These are phyloP conservation scores for Allium fistulosum DNA, from an alignment of 106 monocot species.

Conservation along the genomic window DNA sequence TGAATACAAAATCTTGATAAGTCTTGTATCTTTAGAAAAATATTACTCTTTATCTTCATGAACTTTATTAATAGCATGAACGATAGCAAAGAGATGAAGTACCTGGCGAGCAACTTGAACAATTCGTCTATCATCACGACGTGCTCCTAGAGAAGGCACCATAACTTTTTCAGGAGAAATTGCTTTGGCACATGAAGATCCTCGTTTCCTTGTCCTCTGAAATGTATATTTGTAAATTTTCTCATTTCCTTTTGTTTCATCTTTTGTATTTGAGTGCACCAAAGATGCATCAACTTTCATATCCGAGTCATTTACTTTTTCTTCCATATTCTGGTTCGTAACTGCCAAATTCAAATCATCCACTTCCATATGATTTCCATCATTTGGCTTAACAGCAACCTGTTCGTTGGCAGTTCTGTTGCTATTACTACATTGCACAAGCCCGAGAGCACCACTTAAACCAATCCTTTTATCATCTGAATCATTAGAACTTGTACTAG, in stretches of 20 bases:
- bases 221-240: slow-evolving; percentile 25
- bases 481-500: neutral
- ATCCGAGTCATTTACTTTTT: neutral
- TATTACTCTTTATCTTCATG: too few species aligned
- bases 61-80: neutral
- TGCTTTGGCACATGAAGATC: slow-evolving; percentile 10
- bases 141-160: slow-evolving; percentile 6
- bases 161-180: neutral
- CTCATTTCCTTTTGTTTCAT: slow-evolving; percentile 12
- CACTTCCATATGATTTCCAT: neutral
- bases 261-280: neutral
- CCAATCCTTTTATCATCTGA: neutral
- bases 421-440: slow-evolving; percentile 1
- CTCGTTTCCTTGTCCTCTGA: slow-evolving; percentile 24
- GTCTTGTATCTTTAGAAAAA: neutral
- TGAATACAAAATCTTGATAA: neutral
- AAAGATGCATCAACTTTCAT: neutral
- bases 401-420: neutral
- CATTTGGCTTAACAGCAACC: neutral
- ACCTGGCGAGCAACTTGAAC: slow-evolving; percentile 33
- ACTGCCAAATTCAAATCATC: slow-evolving; percentile 1
- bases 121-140: slow-evolving; percentile 15
- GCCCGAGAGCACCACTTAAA: neutral
- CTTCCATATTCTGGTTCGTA: slow-evolving; percentile 3
- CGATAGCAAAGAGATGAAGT: neutral